A percentile compares a stretch with the other conserved stretches of the same genome.
These are phyloP conservation scores for Stephanodiscus triporus DNA, from an alignment of 108 stramenopile species.

Conservation along the genomic window DNA sequence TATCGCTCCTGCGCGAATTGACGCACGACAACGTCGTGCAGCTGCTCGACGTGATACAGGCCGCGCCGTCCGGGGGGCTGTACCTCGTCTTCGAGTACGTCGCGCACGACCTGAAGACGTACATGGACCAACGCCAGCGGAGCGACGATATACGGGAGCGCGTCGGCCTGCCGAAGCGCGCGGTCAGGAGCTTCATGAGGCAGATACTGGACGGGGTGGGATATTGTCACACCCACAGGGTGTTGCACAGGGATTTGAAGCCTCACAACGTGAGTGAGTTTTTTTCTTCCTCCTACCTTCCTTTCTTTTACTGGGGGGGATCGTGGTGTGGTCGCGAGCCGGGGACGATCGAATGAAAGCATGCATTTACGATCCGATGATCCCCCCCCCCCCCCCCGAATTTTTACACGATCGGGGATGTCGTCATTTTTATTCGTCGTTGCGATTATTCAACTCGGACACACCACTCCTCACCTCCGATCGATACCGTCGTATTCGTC, in stretches of 20 bases:
- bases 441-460: too few species aligned
- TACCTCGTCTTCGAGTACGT: conserved; percentile 91
- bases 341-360: too few species aligned
- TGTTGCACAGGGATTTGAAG: conserved; percentile 93
- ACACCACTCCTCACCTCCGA: too few species aligned
- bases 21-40: conserved; percentile 86
- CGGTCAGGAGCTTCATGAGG: conserved; percentile 74
- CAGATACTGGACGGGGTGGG: conserved; percentile 89
- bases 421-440: too few species aligned
- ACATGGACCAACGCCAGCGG: conserved; percentile 77
- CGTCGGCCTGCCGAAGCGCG: conserved; percentile 66
- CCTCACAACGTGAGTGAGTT: conserved; percentile 90
- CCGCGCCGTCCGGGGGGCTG: conserved; percentile 76
- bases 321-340: not conserved
- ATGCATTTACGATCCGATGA: too few species aligned
- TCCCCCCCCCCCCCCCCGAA: too few species aligned
- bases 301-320: not conserved
- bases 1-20: conserved; percentile 82
- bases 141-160: conserved; percentile 78
- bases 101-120: conserved; percentile 82
- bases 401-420: too few species aligned
- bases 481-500: not conserved
- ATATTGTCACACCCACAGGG: conserved; percentile 86
- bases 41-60: conserved; percentile 80
- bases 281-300: not conserved